A percentile compares a stretch with the other conserved stretches of the same genome.
Evolutionary conservation across 495 filamentous ascomycete species (phyloP).

Genomic region (Penicillium taxi): DNA sequence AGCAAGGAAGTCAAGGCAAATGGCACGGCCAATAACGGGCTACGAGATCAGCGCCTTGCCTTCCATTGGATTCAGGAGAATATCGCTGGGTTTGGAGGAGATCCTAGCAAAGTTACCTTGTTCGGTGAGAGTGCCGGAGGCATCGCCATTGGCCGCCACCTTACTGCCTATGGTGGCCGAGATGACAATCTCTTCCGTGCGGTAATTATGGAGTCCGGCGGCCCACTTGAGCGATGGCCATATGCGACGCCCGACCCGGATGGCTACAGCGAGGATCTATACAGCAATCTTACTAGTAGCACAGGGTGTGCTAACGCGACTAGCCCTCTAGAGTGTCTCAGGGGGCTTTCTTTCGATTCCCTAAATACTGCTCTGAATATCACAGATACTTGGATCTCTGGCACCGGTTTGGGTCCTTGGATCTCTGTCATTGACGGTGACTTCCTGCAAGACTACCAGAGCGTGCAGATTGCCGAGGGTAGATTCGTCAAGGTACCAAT

Average conservation of each 20-base stretch:
- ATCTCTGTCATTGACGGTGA: neutral
- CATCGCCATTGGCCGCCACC: constrained; percentile 4
- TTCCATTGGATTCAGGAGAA: constrained; percentile 47
- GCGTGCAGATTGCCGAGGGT: neutral
- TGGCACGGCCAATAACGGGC: constrained; percentile 36
- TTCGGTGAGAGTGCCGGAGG: constrained; percentile 30
- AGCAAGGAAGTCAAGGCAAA: constrained; percentile 7
- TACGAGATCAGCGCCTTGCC: constrained; percentile 53
- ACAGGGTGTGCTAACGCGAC: neutral
- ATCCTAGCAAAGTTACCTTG: constrained; percentile 39
- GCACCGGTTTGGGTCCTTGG: neutral
- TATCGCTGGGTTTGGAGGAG: constrained; percentile 50
- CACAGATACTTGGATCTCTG: too few relatives aligned
- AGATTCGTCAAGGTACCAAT: neutral
- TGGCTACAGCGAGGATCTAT: neutral
- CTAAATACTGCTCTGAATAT: neutral
- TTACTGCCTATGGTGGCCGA: constrained; percentile 3
- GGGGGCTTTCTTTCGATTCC: neutral
- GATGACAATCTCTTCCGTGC: constrained; percentile 2
- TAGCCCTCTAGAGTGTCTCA: constrained; percentile 1
- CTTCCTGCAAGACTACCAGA: neutral
- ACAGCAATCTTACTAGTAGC: neutral
- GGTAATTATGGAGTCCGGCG: neutral
- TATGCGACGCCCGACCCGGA: neutral
- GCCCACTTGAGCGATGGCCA: too few relatives aligned